Conservation (phyloP, 306 rosid genomes). For the Boehmeria nivea region DNA sequence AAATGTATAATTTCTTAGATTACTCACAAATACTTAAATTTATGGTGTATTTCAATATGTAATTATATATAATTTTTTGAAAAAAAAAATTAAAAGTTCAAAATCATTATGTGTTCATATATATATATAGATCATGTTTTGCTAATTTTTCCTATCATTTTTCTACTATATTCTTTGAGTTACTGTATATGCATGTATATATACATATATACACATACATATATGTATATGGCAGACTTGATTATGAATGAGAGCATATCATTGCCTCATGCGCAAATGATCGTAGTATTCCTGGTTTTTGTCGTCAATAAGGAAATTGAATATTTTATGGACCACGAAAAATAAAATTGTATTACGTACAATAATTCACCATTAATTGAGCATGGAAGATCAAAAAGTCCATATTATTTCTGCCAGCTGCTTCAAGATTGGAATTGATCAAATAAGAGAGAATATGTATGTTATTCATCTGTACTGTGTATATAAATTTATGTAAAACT, state of each 20-base stretch:
- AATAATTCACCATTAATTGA: slow-evolving; percentile 11
- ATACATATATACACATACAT: background rate
- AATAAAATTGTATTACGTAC: background rate
- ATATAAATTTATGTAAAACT: too few species aligned
- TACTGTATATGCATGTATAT: background rate
- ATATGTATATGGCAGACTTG: background rate
- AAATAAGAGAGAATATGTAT: background rate
- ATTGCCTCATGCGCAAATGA: slow-evolving; percentile 10
- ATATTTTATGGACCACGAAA: slow-evolving; percentile 13
- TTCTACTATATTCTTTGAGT: background rate
- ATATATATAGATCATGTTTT: too few species aligned
- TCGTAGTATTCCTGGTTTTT: background rate
- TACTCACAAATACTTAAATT: too few species aligned
- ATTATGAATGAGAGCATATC: background rate
- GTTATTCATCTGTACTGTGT: background rate
- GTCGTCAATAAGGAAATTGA: slow-evolving; percentile 8
- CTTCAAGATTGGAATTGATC: background rate
- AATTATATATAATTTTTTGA: too few species aligned
- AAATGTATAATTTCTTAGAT: too few species aligned
- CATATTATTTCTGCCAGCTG: slow-evolving; percentile 9
- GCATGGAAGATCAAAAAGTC: background rate
- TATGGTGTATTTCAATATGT: too few species aligned
- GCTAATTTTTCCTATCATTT: background rate
- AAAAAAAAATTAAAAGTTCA: too few species aligned
- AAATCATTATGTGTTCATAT: too few species aligned